Evolutionary conservation across 1,284 basidiomycete genomes (phyloP), one percentile per base, ranked within the genome.

Genomic region (Cryptococcus deneoformans): DNA sequence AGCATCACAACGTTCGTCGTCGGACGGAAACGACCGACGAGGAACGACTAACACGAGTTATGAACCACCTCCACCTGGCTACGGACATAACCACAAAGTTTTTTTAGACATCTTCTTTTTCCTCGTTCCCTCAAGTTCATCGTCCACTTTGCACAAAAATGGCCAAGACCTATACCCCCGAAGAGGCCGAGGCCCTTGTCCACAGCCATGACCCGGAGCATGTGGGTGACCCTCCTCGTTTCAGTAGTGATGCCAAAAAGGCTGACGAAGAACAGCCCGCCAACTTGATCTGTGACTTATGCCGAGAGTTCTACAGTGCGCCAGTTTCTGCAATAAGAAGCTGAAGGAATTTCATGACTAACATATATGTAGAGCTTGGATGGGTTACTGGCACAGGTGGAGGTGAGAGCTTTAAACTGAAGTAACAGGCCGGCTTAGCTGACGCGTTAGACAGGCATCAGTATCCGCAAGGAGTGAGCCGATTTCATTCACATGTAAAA

Each of bases 201-300:
- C 56, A 54, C 36, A 78, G 77, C 57, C 60, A 73, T 50, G 79
- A 80, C 60, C 79, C 79, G 1, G 72, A 79, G 60, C 79, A 80
- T 64, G 79, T 79, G 51, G 42, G 77, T 66, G 5, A 14, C 2
- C 11, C 29, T 29, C 29, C 29, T 29, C 29, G 29, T 29, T 29
- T 46, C 40, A 20, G 43, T n/a, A 60, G 42, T 50, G 12, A n/a
- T 12, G 16, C 8, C 14, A 9, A 24, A 24, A 16, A 37, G 47
- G 59, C 34, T 53, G 50, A 52, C 42, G 12, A 3, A 39, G 40
- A 6, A 10, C 69, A 90, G 86, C 89, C 89, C 29, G 89, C 89
- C 16, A 90, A 89, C 72, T 80, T 91, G 61, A 91, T 91, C 53
- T 86, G 87, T 46, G 86, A 87, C 68, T 80, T 90, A 2, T 90